Evolutionary conservation across 2,329 filamentous ascomycete genomes (phyloP), one percentile per base, ranked within the genome.

Genomic region (Fragosphaeria purpurea): DNA sequence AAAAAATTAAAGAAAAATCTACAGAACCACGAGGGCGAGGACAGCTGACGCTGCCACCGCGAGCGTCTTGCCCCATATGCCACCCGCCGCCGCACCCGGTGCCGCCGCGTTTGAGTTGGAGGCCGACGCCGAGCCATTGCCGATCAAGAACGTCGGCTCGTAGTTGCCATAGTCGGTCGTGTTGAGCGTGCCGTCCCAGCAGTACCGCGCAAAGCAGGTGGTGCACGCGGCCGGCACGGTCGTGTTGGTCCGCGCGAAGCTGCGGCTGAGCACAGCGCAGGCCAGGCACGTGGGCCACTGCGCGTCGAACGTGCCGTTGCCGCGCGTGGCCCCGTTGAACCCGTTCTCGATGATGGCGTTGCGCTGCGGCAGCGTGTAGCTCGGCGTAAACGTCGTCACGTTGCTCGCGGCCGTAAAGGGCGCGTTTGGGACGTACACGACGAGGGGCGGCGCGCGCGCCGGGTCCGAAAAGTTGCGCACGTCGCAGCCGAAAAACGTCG

Each of bases 321-420:
- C 88, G 72, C 85, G 83, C 0, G 90, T 96, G 3, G 79, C 90
- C 13, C 84, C 80, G 58, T 93, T 79, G 70, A 86, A 93, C 22
- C 88, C 91, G 68, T 98, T 97, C 57, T 79, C 66, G 61, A 98
- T 88, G 62, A 95, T 86, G 55, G 76, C 76, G 63, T 95, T 80
- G 55, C 91, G 86, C 68, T 88, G 67, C 1, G 63, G 66, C 58
- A 79, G 67, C 38, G 76, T 73, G 73, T 90, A 88, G 41, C 67
- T 66, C 39, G 81, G 71, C 53, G 81, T 73, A 64, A 86, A 91
- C 46, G 91, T 96, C 2, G 84, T 86, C 6, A 85, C 76, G 70
- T 97, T 97, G 65, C 83, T 86, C 56, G 75, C 68, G 62, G 77
- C 79, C 44, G 83, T 77, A 68, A 94, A 95, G 1, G 89, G 90